Evolutionary conservation across 108 stramenopile genomes (phyloP), one percentile per base, ranked within the genome.

Genomic region (Bacterosira constricta): DNA sequence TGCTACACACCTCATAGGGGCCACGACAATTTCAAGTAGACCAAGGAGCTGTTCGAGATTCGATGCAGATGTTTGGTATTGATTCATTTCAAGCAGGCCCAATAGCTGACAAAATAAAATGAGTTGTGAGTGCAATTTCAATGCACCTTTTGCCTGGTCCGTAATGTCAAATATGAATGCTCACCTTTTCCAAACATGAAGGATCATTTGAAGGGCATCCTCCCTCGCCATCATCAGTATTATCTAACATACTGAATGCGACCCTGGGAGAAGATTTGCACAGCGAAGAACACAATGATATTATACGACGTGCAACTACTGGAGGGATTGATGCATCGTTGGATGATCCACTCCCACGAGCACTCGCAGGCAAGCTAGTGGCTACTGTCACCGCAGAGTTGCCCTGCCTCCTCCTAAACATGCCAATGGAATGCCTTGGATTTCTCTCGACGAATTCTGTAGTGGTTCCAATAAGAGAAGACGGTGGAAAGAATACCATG

Each of bases 21-120:
- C 69, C 1, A 84, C 87, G 21, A 85, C 82, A 34, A 59, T 44
- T 71, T 96, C 94, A 9, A 96, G 66, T 25, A 96, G 57, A 35
- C 72, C 65, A 0, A 96, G 75, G 17, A 96, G 77, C 51, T 91
- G 89, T 60, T 96, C 92, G 0, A 96, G 85, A 71, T 86, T 90
- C 18, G 88, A 78, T 4, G 88, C 81, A 52, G 90, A 90, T 52
- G 86, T 81, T 26, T 75, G 62, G 58, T 86, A 90, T 34, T 71
- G 63, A 39, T 85, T 69, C 37, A 83, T 89, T 31, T 80, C 66
- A 15, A 94, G 71, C 56, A 94, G 77, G 64, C 89, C 90, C 26
- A 94, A 53, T 23, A 92, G 61, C 39, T 55, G 64, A 23, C n/a
- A n/a, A n/a, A n/a, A n/a, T n/a, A n/a, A n/a, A n/a, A n/a, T n/a